Percentiles rank a stretch among this genome's conserved stretches.
Evolutionary conservation across 2,329 filamentous ascomycete genomes (phyloP).

Genomic region (Fusarium scirpi): DNA sequence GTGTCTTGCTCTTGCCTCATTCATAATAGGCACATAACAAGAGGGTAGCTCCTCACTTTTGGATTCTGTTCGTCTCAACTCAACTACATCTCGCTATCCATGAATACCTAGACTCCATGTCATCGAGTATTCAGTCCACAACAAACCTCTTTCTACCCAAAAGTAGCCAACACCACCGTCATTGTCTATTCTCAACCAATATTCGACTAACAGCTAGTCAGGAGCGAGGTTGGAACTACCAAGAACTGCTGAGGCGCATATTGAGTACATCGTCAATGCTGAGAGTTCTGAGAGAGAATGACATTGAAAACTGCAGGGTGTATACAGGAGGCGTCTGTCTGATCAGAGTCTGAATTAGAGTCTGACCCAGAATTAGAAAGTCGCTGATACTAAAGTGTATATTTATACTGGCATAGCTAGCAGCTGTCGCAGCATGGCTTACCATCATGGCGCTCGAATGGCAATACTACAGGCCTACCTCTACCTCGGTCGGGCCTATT

Average conservation of each 20-base stretch:
- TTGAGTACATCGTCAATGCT: constrained; percentile 22
- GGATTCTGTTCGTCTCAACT: no score
- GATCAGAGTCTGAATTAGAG: neutral
- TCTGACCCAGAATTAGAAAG: neutral
- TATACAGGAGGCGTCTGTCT: no score
- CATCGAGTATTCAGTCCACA: no score
- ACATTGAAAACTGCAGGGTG: neutral
- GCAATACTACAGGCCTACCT: neutral
- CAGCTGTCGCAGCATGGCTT: constrained; percentile 14
- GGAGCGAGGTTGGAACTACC: constrained; percentile 19
- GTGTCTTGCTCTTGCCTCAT: no score
- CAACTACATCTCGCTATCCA: no score
- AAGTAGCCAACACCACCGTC: no score
- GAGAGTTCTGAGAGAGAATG: constrained; percentile 2
- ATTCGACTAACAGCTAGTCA: neutral
- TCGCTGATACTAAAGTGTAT: neutral
- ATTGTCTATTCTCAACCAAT: no score
- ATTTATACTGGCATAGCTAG: neutral
- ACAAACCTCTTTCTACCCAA: no score
- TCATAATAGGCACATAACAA: no score
- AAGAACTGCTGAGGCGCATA: constrained; percentile 22
- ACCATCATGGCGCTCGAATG: constrained; percentile 2
- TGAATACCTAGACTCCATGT: no score
- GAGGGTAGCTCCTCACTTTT: no score
- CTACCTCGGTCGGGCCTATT: constrained; percentile 32